Conservation (phyloP, 2,329 filamentous ascomycete genomes). For the Penicillium sp. region DNA sequence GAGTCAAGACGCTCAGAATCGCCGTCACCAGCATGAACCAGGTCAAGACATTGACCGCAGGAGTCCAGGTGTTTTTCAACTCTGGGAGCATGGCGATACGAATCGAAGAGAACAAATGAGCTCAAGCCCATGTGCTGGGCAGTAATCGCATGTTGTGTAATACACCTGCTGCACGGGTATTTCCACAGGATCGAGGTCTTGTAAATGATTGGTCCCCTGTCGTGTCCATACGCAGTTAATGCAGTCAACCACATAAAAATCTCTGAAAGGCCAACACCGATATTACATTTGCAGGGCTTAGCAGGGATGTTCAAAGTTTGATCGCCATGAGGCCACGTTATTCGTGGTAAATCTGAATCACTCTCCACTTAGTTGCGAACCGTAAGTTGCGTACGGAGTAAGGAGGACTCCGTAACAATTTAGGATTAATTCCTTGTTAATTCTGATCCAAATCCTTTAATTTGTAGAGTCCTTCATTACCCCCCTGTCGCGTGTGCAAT, state of each 20-base stretch:
- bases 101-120: not conserved
- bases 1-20: slow-evolving; percentile 23
- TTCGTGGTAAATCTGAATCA: not conserved
- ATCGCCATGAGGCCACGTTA: not conserved
- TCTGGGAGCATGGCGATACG: slow-evolving; percentile 6
- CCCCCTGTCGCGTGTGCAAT: not conserved
- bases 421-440: not conserved
- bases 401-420: too few species aligned
- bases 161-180: not conserved
- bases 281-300: not conserved
- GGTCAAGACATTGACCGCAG: slow-evolving; percentile 25
- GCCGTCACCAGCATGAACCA: slow-evolving; percentile 29
- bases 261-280: too few species aligned
- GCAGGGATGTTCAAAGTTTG: not conserved
- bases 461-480: too few species aligned
- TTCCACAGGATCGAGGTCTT: not conserved
- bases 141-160: not conserved
- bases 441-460: not conserved
- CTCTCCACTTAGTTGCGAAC: not conserved
- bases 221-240: not conserved
- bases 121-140: not conserved
- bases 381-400: too few species aligned
- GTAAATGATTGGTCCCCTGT: not conserved
- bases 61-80: slow-evolving; percentile 13
- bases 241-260: too few species aligned